Evolutionary conservation across 192 early-diverging fungal genomes (phyloP).

Genomic region (Entomortierella parvispora): DNA sequence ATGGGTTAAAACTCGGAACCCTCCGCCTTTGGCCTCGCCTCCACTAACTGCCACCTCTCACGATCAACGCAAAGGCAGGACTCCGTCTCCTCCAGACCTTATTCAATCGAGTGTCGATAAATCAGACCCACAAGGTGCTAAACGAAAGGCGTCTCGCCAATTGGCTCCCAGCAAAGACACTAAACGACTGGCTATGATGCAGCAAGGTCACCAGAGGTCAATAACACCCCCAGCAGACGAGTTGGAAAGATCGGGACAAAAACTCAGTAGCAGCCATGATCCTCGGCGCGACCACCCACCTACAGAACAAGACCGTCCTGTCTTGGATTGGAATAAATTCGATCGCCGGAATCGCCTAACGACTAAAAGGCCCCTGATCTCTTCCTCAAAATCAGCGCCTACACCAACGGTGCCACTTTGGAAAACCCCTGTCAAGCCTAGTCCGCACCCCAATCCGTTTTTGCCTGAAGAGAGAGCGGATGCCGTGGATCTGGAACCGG

Average conservation of each 20-base stretch:
- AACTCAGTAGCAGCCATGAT: too few relatives aligned
- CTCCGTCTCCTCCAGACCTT: neutral
- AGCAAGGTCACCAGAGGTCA: neutral
- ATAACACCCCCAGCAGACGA: neutral
- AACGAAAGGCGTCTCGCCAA: conserved; percentile 34
- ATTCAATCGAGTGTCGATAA: too few relatives aligned
- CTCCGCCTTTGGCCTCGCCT: conserved; percentile 33
- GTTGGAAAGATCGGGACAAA: neutral
- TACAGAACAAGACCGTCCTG: neutral
- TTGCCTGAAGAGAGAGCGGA: neutral
- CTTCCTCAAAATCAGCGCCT: too few relatives aligned
- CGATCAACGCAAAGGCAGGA: neutral
- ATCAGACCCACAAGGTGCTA: neutral
- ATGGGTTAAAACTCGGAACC: conserved; percentile 26
- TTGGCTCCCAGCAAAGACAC: conserved; percentile 14
- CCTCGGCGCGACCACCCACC: neutral
- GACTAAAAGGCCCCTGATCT: too few relatives aligned
- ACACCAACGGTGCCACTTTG: too few relatives aligned
- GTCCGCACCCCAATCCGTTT: neutral
- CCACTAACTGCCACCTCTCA: conserved; percentile 28
- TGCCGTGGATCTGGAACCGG: neutral
- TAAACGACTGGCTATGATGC: conserved; percentile 14
- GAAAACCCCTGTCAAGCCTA: too few relatives aligned
- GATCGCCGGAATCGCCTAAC: too few relatives aligned
- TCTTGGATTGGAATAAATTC: too few relatives aligned